Base-by-base conservation (phyloP, 495 filamentous ascomycete genomes). In the Recurvomyces mirabilis region DNA sequence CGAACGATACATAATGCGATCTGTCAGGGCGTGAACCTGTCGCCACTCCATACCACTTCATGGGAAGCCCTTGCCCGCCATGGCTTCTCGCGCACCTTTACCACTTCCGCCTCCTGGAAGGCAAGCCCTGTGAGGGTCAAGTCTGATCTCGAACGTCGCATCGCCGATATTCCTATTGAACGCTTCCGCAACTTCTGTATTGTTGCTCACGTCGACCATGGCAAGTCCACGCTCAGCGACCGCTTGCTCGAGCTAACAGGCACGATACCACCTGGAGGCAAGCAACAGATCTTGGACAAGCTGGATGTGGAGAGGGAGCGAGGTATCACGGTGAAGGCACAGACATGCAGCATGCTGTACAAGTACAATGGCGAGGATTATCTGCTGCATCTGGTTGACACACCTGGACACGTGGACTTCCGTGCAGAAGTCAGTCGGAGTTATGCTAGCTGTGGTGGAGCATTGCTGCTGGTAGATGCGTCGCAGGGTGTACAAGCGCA, bases 171-270 rank as follows among this genome's bases (percentile, higher is more conserved):
- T 47, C 91, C 91, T 4, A 75, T 96, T 49, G 82, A 87, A 22
- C 81, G 88, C 14, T 98, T 85, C 61, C 81, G 91, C 28, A 98
- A 98, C 60, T 87, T 98, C 59, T 98, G 91, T 60, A 96, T 98
- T 57, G 91, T 98, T 41, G 91, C 91, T 4, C 91, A 98, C 62
- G 93, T 98, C 63, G 91, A 98, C 64, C 91, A 98, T 79, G 91
- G 91, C 59, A 98, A 98, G 61, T 86, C 79, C 49, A 98, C 91
- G 4, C 82, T 98, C 45, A 82, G 76, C 46, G 91, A 98, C 52
- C 81, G 91, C 9, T 67, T 98, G 23, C 75, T 98, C 23, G 93
- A 98, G 69, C 71, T 94, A 52, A 98, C 91, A 7, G 91, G 91
- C 14, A 96, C 91, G 17, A 95, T 98, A 45, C 64, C 84, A 46